A percentile compares a stretch with the other conserved stretches of the same genome.
phyloP scores from a whole-genome alignment of 768 basidiomycete species.

The Pleurotus ostreatus region DNA sequence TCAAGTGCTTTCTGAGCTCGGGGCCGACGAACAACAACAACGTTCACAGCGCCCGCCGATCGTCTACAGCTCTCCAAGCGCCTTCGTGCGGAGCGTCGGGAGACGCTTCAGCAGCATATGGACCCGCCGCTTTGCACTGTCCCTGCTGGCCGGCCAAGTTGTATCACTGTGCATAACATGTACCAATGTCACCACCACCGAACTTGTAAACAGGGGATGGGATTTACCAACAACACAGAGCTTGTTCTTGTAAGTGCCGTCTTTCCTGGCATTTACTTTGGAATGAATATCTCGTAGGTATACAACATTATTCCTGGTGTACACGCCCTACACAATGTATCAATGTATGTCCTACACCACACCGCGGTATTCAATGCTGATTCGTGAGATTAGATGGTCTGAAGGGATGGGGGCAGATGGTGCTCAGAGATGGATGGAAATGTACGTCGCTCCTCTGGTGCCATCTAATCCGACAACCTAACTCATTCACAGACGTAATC shows the following conservation, averaged over 20 bases:
- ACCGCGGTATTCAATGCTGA: background rate
- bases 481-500: slow-evolving; percentile 53
- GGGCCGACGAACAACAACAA: background rate
- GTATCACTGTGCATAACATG: slow-evolving; percentile 87
- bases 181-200: slow-evolving; percentile 84
- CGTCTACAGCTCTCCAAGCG: slow-evolving; percentile 54
- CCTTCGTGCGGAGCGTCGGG: slow-evolving; percentile 51
- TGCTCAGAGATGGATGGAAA: slow-evolving; percentile 81
- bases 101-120: slow-evolving; percentile 70
- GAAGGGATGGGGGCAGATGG: slow-evolving; percentile 46
- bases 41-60: slow-evolving; percentile 51
- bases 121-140: slow-evolving; percentile 69
- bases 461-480: background rate
- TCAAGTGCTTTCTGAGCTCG: slow-evolving; percentile 10
- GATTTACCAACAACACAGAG: slow-evolving; percentile 77
- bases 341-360: slow-evolving; percentile 49
- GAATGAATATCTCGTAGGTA: slow-evolving; percentile 44
- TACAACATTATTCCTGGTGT: slow-evolving; percentile 67
- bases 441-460: slow-evolving; percentile 40
- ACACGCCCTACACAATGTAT: slow-evolving; percentile 89
- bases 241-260: slow-evolving; percentile 65
- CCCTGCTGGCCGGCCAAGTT: slow-evolving; percentile 74
- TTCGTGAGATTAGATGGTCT: no score
- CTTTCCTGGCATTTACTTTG: background rate
- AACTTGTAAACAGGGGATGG: slow-evolving; percentile 68